Evolutionary conservation across 139 green algal species (phyloP).

Genomic region (Yamagishiella unicocca): DNA sequence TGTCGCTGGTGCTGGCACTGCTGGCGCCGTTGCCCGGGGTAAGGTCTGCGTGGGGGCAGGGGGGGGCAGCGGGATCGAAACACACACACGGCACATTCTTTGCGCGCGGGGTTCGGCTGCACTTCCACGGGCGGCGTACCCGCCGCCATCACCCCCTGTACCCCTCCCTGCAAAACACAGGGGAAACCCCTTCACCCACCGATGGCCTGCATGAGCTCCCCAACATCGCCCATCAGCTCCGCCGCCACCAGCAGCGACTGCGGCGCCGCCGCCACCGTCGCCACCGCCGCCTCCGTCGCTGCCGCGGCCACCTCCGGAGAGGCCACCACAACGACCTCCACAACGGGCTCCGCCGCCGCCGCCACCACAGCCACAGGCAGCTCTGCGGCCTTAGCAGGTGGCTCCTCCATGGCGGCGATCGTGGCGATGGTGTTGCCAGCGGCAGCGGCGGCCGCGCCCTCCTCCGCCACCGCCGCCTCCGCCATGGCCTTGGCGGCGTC

Average conservation of each 20-base stretch:
- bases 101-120: not conserved
- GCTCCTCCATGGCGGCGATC: not conserved
- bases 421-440: not conserved
- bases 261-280: not conserved
- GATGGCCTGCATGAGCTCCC: constrained; percentile 39
- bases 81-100: not conserved
- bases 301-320: not conserved
- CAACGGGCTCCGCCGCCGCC: not conserved
- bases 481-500: constrained; percentile 7
- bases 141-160: too few species aligned
- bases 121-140: too few species aligned
- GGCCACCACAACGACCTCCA: not conserved
- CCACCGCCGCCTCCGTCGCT: not conserved
- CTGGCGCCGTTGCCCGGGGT: not conserved
- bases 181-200: not conserved
- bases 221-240: constrained; percentile 38
- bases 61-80: not conserved
- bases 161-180: not conserved
- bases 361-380: too few species aligned
- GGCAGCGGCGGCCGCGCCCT: not conserved
- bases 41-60: not conserved
- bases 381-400: too few species aligned
- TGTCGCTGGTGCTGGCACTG: not conserved
- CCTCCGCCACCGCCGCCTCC: constrained; percentile 19
- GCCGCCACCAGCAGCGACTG: constrained; percentile 41